These are phyloP conservation scores for Fragosphaeria purpurea DNA, from an alignment of 2,329 filamentous ascomycete species.

Conservation along the genomic window DNA sequence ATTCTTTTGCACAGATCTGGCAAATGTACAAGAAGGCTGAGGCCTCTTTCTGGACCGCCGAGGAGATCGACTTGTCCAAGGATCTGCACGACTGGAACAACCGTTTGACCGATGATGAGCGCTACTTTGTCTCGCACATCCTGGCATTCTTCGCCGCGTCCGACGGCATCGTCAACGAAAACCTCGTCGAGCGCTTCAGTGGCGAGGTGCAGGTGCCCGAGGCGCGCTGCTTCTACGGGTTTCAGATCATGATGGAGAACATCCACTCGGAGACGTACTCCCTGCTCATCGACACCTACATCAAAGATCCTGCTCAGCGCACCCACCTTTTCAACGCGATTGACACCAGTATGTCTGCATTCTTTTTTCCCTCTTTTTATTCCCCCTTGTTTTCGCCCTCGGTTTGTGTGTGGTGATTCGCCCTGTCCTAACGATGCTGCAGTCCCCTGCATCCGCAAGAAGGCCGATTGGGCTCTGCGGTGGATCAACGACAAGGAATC, in stretches of 20 bases:
- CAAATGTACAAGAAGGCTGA: conserved; percentile 99
- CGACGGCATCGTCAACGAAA: conserved; percentile 99
- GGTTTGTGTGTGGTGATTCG: too few relatives aligned
- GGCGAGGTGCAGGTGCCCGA: conserved; percentile 94
- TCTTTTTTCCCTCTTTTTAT: background rate
- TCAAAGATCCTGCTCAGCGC: conserved; percentile 92
- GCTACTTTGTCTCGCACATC: conserved; percentile 97
- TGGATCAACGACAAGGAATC: conserved; percentile 95
- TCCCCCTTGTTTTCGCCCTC: conserved; percentile 21
- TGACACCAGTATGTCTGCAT: conserved; percentile 67
- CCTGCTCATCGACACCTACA: conserved; percentile 96
- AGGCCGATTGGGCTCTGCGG: conserved; percentile 92
- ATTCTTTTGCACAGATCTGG: conserved; percentile 63
- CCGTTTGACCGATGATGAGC: conserved; percentile 90
- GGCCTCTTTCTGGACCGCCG: conserved; percentile 98
- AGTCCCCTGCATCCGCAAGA: conserved; percentile 96
- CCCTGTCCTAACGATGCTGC: too few relatives aligned
- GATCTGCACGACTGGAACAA: conserved; percentile 99
- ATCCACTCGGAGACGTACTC: conserved; percentile 99
- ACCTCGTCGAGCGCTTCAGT: conserved; percentile 95
- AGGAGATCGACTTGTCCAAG: conserved; percentile 98
- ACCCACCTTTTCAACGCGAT: conserved; percentile 96
- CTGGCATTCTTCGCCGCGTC: conserved; percentile 98
- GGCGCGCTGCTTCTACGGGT: conserved; percentile 98
- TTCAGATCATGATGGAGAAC: conserved; percentile 99